Evolutionary conservation across 306 rosid genomes (phyloP), one percentile per base, ranked within the genome.

Genomic region (Quercus robur): DNA sequence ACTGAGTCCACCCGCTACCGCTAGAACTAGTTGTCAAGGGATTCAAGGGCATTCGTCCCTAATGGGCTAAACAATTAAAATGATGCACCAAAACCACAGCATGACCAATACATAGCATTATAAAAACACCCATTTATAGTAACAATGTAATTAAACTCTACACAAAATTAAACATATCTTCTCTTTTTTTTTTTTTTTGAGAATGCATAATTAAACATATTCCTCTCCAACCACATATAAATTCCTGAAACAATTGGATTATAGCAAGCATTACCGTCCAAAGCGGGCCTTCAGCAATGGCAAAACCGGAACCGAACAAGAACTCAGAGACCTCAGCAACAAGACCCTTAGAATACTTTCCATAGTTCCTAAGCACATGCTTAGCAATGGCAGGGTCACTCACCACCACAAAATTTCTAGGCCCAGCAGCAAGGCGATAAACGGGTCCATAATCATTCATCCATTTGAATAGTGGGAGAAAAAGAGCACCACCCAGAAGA

Each of bases 381-480:
- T 90, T 93, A 31, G 98, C 98, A 63, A 95, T 90, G 61, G 93
- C 89, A 55, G 98, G 99, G 73, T 95, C 99, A 77, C 99, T 95
- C 49, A 95, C 96, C 17, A 95, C 94, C 33, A 95, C 96, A 56
- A 95, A 95, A 70, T 95, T 88, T 70, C 97, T 90, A 1, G 99
- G 99, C 38, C 99, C 99, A 0, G 97, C 94, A 1, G 97, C 99
- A 33, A 95, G 87, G 23, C 98, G 82, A 79, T 93, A 93, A 77
- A 95, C 88, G 30, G 96, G 92, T 4, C 99, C 99, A 20, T 91
- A 84, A 73, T 90, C 87, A 13, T 87, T 86, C 99, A 95, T 95
- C 98, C 96, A 95, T 71, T 93, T 91, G 85, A 88, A 93, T 33
- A 95, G 81, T 0, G 98, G 98, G 35, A 95, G 91, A 64, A 95